Evolutionary conservation across 208 protist species (phyloP).

Genomic region (Wallacemonas collosoma): DNA sequence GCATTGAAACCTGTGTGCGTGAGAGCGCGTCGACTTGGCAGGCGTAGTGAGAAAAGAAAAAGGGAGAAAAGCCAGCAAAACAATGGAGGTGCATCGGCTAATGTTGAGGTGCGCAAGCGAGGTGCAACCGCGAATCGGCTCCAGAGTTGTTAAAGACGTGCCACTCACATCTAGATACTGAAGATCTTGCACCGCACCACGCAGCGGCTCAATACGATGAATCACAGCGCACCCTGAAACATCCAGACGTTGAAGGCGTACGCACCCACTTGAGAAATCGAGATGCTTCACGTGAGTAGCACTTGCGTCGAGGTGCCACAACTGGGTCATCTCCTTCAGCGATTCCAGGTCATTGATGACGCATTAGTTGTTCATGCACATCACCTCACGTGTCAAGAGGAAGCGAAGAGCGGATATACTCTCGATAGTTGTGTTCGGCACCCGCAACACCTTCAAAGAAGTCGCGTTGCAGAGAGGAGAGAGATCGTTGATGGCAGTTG

Average conservation of each 20-base stretch:
- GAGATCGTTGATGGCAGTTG: neutral
- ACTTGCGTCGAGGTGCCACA: neutral
- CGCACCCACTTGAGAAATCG: neutral
- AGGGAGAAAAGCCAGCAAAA: no score
- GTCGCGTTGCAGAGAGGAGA: neutral
- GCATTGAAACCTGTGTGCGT: no score
- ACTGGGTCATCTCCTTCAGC: neutral
- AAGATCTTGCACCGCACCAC: neutral
- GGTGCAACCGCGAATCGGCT: neutral
- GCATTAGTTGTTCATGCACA: slow-evolving; percentile 10
- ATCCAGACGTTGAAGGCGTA: neutral
- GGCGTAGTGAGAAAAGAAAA: no score
- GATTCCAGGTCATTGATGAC: neutral
- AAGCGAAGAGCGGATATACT: neutral
- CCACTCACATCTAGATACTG: neutral
- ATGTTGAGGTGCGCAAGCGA: neutral
- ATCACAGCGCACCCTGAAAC: neutral
- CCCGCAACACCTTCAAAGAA: neutral
- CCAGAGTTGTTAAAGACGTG: neutral
- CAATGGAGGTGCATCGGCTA: neutral
- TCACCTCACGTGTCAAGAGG: neutral
- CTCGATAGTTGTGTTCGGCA: neutral
- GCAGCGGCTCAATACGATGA: neutral
- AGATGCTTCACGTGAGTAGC: neutral
- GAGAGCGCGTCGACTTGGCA: no score